These are phyloP conservation scores for Aphanomyces astaci DNA, from an alignment of 352 stramenopile species.

Conservation along the genomic window DNA sequence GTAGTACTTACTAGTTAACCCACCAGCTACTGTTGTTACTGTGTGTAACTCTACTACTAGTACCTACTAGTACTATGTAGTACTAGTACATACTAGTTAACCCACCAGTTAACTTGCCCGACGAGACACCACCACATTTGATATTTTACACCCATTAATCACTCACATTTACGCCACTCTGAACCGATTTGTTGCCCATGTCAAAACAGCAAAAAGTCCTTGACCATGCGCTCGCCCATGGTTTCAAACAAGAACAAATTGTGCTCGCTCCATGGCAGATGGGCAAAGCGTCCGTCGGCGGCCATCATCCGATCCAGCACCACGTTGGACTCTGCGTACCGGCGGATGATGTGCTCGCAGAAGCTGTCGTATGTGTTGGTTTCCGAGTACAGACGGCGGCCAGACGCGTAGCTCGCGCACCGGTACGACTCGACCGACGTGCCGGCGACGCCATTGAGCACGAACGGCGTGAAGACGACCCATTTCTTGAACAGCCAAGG, in stretches of 20 bases:
- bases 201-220: slow-evolving; percentile 79
- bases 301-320: slow-evolving; percentile 80
- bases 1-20: too few species aligned
- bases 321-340: slow-evolving; percentile 77
- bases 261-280: slow-evolving; percentile 31
- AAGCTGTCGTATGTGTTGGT: slow-evolving; percentile 87
- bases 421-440: slow-evolving; percentile 77
- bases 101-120: too few species aligned
- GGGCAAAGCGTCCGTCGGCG: slow-evolving; percentile 58
- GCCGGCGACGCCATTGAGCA: slow-evolving; percentile 62
- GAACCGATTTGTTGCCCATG: neutral
- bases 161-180: neutral
- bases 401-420: slow-evolving; percentile 76
- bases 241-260: slow-evolving; percentile 45
- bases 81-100: too few species aligned
- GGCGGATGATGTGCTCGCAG: slow-evolving; percentile 80
- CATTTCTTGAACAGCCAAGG: slow-evolving; percentile 84
- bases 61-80: too few species aligned
- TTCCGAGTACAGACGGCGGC: slow-evolving; percentile 79
- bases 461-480: slow-evolving; percentile 72
- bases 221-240: slow-evolving; percentile 76
- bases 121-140: too few species aligned
- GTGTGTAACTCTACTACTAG: too few species aligned
- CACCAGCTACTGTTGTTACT: too few species aligned
- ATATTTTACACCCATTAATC: neutral